A percentile compares a stretch with the other conserved stretches of the same genome.
Conservation (phyloP, 352 stramenopile genomes). For the Phytophthora tubulina region DNA sequence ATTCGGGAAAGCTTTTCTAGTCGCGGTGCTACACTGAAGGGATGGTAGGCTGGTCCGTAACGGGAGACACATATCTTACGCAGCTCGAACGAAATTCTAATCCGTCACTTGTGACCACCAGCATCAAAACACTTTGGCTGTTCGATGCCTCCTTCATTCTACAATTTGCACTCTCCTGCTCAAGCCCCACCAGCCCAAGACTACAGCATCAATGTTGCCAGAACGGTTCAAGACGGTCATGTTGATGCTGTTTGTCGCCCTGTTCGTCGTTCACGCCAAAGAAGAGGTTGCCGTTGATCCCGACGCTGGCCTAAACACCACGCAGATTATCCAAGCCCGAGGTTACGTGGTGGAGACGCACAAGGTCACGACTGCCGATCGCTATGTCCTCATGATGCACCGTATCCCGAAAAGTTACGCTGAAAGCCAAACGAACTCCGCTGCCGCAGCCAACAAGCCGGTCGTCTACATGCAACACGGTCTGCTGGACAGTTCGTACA, state of each 20-base stretch:
- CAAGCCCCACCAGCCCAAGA: conserved; percentile 16
- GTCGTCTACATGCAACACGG: conserved; percentile 62
- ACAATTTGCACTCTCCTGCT: conserved; percentile 20
- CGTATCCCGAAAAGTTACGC: conserved; percentile 55
- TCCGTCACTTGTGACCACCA: conserved; percentile 2
- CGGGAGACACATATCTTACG: conserved; percentile 13
- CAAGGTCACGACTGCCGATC: conserved; percentile 55
- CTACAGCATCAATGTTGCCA: conserved; percentile 7
- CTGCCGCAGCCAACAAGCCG: conserved; percentile 46
- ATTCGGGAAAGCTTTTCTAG: conserved; percentile 6
- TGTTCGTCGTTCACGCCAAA: conserved; percentile 12
- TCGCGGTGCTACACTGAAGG: conserved; percentile 17
- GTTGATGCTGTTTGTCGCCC: conserved; percentile 11
- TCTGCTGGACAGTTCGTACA: conserved; percentile 63
- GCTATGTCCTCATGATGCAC: conserved; percentile 70
- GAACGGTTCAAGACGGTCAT: conserved; percentile 5
- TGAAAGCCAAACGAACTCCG: conserved; percentile 38
- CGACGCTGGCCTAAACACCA: conserved; percentile 47
- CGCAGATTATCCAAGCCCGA: conserved; percentile 48
- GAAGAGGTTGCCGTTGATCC: conserved; percentile 41
- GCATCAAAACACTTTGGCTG: conserved; percentile 3
- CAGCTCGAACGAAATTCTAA: conserved; percentile 24
- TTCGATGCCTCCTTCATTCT: conserved; percentile 23
- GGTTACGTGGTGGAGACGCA: conserved; percentile 62
- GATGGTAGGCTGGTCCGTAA: conserved; percentile 17